A percentile compares a stretch with the other conserved stretches of the same genome.
Evolutionary conservation across 2,329 filamentous ascomycete genomes (phyloP).

Genomic region (Tothia fuscella): DNA sequence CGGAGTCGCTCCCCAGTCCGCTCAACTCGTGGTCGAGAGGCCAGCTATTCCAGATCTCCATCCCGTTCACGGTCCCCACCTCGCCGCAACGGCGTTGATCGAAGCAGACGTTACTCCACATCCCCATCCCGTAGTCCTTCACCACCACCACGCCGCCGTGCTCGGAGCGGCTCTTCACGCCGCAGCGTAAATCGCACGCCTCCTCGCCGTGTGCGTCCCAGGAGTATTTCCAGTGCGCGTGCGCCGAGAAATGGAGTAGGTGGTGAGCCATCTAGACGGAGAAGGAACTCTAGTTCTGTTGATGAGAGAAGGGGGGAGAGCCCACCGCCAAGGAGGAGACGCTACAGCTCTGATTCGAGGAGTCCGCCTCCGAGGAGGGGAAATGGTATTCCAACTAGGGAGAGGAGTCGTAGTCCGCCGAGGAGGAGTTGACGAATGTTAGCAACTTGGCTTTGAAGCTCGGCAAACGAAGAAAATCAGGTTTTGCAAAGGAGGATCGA

Average conservation of each 20-base stretch:
- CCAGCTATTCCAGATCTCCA: slow-evolving; percentile 9
- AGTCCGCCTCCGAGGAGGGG: not conserved
- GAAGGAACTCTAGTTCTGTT: not conserved
- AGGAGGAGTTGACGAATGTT: not conserved
- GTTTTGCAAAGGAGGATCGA: no score
- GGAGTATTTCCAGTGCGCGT: slow-evolving; percentile 11
- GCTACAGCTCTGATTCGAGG: slow-evolving; percentile 2
- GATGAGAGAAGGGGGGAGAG: not conserved
- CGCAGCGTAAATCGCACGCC: not conserved
- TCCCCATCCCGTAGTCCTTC: slow-evolving; percentile 11
- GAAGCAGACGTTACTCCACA: slow-evolving; percentile 11
- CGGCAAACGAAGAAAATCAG: no score
- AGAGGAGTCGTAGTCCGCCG: not conserved
- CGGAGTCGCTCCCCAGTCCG: slow-evolving; percentile 12
- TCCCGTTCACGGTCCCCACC: slow-evolving; percentile 19
- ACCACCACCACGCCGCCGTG: slow-evolving; percentile 5
- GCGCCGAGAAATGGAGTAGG: slow-evolving; percentile 10
- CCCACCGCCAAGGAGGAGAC: slow-evolving; percentile 4
- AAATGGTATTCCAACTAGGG: no score
- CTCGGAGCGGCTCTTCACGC: slow-evolving; percentile 9
- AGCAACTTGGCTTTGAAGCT: not conserved
- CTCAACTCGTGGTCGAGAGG: not conserved
- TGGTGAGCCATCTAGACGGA: slow-evolving; percentile 5
- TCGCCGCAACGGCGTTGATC: slow-evolving; percentile 13
- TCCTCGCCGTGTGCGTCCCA: slow-evolving; percentile 8